Base-by-base conservation (phyloP, 2,329 filamentous ascomycete species). In the Fusarium protoensiforme region DNA sequence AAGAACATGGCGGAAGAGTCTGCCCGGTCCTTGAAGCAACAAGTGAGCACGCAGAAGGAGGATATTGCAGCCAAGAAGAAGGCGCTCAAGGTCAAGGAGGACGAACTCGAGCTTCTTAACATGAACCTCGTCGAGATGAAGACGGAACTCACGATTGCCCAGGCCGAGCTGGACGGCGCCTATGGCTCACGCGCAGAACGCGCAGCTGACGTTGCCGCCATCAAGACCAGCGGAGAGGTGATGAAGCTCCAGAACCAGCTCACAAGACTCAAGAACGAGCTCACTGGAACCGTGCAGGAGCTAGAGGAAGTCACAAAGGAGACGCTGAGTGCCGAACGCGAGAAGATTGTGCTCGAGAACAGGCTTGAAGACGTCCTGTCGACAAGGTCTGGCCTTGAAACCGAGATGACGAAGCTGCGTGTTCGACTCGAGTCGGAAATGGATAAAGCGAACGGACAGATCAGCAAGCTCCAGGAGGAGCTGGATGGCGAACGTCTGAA, bases 131-230 rank as follows among this genome's bases (percentile, higher is more conserved):
- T 88, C 36, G 88, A 90, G 81, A 84, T 89, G 78, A 91, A 91
- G 84, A 90, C 88, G 61, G 89, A 91, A 76, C 83, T 90, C 67
- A 90, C 89, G 53, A 86, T 91, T 75, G 87, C 88, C 59, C 87
- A 88, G 77, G 89, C 89, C 20, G 89, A 91, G 80, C 85, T 91
- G 33, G 89, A 91, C 71, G 88, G 88, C 65, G 89, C 89, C 29
- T 90, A 91, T 78, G 89, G 89, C 65, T 86, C 87, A 65, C 86
- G 89, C 67, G 86, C 87, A 66, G 86, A 91, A 81, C 87, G 89
- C 24, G 89, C 89, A 22, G 87, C 87, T 14, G 88, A 90, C 72
- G 86, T 87, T 22, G 89, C 89, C 1, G 87, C 87, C 53, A 82
- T 87, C 74, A 87, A 89, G 80, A 85, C 81, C 64, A 83, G 82